These are phyloP conservation scores for Astragalus membranaceus DNA, from an alignment of 306 rosid species.

Conservation along the genomic window DNA sequence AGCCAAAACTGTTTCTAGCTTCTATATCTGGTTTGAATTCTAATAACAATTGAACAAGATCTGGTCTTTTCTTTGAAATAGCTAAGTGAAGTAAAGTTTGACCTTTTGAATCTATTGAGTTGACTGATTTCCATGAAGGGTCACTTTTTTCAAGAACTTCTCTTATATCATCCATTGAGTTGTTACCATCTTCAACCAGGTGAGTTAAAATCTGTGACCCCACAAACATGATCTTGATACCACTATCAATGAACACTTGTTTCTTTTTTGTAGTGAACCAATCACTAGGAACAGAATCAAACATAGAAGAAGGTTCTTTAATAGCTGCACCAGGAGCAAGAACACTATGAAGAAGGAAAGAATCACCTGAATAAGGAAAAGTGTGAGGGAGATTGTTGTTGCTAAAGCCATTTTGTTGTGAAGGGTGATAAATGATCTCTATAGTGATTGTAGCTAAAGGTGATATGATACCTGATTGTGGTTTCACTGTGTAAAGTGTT, in stretches of 20 bases:
- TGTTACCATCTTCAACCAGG: conserved; percentile 38
- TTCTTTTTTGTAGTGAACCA: conserved; percentile 78
- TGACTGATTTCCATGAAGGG: conserved; percentile 47
- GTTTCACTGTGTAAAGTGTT: conserved; percentile 55
- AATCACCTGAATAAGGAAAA: conserved; percentile 54
- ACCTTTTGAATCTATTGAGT: conserved; percentile 50
- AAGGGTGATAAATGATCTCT: conserved; percentile 53
- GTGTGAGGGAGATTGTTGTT: conserved; percentile 40
- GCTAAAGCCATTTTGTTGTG: conserved; percentile 24
- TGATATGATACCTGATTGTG: conserved; percentile 70
- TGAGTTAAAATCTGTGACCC: conserved; percentile 58
- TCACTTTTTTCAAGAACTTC: conserved; percentile 64
- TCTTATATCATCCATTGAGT: conserved; percentile 54
- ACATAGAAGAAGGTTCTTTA: conserved; percentile 54
- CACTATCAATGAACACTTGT: conserved; percentile 75
- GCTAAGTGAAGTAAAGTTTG: conserved; percentile 58
- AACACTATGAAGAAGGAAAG: conserved; percentile 76
- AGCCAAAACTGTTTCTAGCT: conserved; percentile 35
- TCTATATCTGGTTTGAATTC: conserved; percentile 64
- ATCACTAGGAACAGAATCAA: conserved; percentile 61
- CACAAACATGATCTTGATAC: conserved; percentile 57
- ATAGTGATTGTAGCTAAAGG: conserved; percentile 55
- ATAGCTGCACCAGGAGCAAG: conserved; percentile 75
- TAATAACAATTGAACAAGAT: conserved; percentile 65
- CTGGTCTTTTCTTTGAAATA: conserved; percentile 40